A percentile compares a stretch with the other conserved stretches of the same genome.
Evolutionary conservation across 2,329 filamentous ascomycete species (phyloP).

Genomic region (Zymoseptoria passerinii): DNA sequence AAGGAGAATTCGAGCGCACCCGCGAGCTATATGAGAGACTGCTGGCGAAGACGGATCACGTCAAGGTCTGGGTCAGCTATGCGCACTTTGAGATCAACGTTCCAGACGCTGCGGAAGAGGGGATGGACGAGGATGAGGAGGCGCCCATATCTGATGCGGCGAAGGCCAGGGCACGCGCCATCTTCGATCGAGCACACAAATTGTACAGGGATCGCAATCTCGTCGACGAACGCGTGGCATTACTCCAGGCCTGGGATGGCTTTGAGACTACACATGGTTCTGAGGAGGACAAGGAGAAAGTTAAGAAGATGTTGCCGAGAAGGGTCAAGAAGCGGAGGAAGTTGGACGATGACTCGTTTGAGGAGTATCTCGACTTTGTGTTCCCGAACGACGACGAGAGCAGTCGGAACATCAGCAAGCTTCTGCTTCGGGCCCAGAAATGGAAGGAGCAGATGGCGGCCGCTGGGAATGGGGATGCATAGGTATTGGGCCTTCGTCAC

Average conservation of each 20-base stretch:
- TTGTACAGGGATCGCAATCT: conserved; percentile 82
- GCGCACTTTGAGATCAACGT: conserved; percentile 98
- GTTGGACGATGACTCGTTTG: conserved; percentile 84
- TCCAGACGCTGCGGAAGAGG: conserved; percentile 59
- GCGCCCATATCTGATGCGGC: conserved; percentile 67
- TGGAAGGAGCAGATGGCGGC: conserved; percentile 63
- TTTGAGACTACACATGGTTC: conserved; percentile 84
- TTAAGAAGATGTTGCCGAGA: conserved; percentile 89
- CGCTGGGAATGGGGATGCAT: not conserved
- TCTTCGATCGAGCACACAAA: conserved; percentile 81
- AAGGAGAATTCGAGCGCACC: conserved; percentile 69
- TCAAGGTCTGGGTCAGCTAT: conserved; percentile 98
- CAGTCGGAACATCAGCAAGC: conserved; percentile 64
- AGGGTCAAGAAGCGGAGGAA: conserved; percentile 86
- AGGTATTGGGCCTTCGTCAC: not conserved
- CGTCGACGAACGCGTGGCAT: conserved; percentile 85
- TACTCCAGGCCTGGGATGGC: conserved; percentile 84
- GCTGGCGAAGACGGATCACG: conserved; percentile 89
- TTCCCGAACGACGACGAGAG: conserved; percentile 87
- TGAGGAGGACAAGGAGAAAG: conserved; percentile 64
- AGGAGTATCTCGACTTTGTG: conserved; percentile 95
- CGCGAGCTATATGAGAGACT: conserved; percentile 80
- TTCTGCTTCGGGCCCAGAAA: conserved; percentile 75
- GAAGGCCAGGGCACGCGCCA: conserved; percentile 68
- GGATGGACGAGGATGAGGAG: conserved; percentile 50